Evolutionary conservation across 2,329 filamentous ascomycete species (phyloP).

Genomic region (Cryphonectria carpinicola): DNA sequence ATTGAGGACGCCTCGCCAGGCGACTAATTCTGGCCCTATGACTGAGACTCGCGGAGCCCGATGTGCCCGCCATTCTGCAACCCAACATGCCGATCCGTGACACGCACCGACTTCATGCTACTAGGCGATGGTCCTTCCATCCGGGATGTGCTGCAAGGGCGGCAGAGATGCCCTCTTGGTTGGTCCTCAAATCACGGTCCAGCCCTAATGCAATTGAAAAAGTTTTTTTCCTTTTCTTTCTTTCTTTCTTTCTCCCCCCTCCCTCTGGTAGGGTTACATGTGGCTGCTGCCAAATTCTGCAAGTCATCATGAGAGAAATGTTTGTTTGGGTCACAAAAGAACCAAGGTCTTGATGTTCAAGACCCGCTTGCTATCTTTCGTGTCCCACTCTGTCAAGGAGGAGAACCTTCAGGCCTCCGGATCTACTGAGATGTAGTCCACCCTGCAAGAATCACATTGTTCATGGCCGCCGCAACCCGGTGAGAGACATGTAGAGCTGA

Average conservation of each 20-base stretch:
- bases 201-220: neutral
- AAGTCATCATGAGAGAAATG: neutral
- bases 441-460: slow-evolving; percentile 18
- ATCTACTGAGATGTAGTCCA: slow-evolving; percentile 9
- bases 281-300: neutral
- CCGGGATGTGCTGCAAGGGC: slow-evolving; percentile 5
- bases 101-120: neutral
- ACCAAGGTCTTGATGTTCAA: neutral
- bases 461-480: slow-evolving; percentile 20
- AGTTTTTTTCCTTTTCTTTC: neutral
- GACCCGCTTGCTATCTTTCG: neutral
- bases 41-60: slow-evolving; percentile 16
- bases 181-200: neutral
- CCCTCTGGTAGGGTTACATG: neutral
- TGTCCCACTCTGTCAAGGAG: neutral
- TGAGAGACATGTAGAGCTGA: slow-evolving; percentile 20
- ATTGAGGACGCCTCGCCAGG: slow-evolving; percentile 22
- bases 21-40: slow-evolving; percentile 13
- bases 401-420: neutral
- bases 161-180: neutral
- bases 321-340: neutral
- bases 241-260: no score
- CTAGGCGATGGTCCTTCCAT: neutral
- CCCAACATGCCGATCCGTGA: neutral
- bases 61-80: slow-evolving; percentile 1